These are phyloP conservation scores for Pyrenula massariospora DNA, from an alignment of 495 filamentous ascomycete species.

Conservation along the genomic window DNA sequence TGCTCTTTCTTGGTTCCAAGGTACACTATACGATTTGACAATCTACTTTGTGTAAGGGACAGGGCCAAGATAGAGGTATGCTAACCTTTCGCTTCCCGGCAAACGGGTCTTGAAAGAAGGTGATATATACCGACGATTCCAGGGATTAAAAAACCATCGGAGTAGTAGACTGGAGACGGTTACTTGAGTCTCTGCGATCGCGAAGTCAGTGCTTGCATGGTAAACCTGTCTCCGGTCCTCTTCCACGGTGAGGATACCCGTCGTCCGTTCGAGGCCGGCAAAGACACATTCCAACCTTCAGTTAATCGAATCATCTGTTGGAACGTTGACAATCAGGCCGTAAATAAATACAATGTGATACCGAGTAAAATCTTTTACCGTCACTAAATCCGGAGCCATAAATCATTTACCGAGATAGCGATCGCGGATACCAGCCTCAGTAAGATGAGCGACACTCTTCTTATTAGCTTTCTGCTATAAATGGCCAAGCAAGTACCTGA, in stretches of 20 bases:
- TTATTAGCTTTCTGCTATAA: neutral
- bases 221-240: neutral
- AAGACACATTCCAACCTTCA: neutral
- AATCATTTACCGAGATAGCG: neutral
- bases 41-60: too few species aligned
- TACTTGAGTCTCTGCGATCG: neutral
- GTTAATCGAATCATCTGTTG: neutral
- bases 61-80: too few species aligned
- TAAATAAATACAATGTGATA: neutral
- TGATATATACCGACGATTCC: too few species aligned
- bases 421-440: neutral
- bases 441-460: neutral
- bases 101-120: too few species aligned
- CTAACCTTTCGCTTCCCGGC: too few species aligned
- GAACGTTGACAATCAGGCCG: neutral
- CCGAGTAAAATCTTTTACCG: neutral
- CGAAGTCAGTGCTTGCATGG: neutral
- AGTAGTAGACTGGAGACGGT: neutral
- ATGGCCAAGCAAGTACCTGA: neutral
- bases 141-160: too few species aligned
- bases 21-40: too few species aligned
- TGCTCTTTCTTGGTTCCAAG: too few species aligned
- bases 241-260: neutral
- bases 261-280: neutral
- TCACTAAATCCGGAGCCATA: neutral